These are phyloP conservation scores for Alternaria infectoria DNA, from an alignment of 2,329 filamentous ascomycete species.

Conservation along the genomic window DNA sequence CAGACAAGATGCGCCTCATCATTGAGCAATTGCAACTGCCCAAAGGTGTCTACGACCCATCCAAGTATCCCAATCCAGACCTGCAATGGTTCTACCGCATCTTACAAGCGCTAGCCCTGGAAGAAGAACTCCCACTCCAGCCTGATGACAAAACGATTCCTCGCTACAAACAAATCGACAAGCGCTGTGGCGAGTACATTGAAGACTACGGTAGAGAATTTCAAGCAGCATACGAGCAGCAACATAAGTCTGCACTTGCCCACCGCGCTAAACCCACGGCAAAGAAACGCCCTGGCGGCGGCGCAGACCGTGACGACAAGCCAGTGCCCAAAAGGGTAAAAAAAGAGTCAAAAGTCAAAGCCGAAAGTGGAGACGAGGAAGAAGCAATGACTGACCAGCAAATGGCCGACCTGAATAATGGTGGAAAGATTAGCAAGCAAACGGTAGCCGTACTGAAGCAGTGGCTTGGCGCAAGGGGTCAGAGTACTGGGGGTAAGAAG, in stretches of 20 bases:
- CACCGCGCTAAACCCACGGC: slow-evolving; percentile 48
- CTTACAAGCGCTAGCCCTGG: slow-evolving; percentile 85
- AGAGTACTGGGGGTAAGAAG: slow-evolving; percentile 43
- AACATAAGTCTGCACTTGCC: slow-evolving; percentile 49
- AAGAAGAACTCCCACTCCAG: slow-evolving; percentile 82
- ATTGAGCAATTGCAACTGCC: slow-evolving; percentile 89
- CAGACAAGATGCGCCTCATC: slow-evolving; percentile 81
- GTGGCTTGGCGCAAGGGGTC: slow-evolving; percentile 34
- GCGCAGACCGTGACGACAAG: slow-evolving; percentile 18
- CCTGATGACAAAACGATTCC: slow-evolving; percentile 82
- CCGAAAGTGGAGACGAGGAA: slow-evolving; percentile 22
- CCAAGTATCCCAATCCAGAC: slow-evolving; percentile 87
- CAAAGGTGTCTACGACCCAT: slow-evolving; percentile 81
- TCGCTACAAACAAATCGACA: slow-evolving; percentile 85
- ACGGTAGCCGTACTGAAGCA: slow-evolving; percentile 44
- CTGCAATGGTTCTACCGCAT: slow-evolving; percentile 98
- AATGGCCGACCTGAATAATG: slow-evolving; percentile 53
- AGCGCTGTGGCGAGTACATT: slow-evolving; percentile 78
- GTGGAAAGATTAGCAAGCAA: slow-evolving; percentile 52
- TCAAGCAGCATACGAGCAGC: slow-evolving; percentile 61
- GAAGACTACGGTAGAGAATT: slow-evolving; percentile 77
- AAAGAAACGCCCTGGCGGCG: slow-evolving; percentile 51
- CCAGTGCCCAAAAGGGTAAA: slow-evolving; percentile 34
- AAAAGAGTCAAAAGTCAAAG: slow-evolving; percentile 33
- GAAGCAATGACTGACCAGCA: slow-evolving; percentile 51